A percentile compares a stretch with the other conserved stretches of the same genome.
These are phyloP conservation scores for Zancudomyces culisetae DNA, from an alignment of 371 early-diverging fungal genomes.

Conservation along the genomic window DNA sequence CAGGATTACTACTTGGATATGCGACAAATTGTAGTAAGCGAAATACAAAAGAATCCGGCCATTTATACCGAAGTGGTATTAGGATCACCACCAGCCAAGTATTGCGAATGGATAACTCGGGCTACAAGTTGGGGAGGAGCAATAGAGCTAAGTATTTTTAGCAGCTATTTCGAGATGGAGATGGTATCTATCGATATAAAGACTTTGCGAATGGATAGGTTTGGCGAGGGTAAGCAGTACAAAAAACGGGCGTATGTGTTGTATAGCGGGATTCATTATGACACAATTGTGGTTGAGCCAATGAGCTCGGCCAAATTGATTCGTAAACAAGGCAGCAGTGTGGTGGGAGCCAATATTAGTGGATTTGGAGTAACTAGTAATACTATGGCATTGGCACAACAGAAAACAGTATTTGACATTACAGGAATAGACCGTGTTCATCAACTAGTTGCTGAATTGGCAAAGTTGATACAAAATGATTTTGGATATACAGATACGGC, in stretches of 20 bases:
- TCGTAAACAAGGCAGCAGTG: neutral
- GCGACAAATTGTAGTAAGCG: conserved; percentile 8
- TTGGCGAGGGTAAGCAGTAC: conserved; percentile 27
- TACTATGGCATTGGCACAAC: no score
- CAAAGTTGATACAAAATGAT: conserved; percentile 19
- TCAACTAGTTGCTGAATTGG: conserved; percentile 21
- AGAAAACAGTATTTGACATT: no score
- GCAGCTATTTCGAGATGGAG: conserved; percentile 22
- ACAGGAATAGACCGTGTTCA: conserved; percentile 8
- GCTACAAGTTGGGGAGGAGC: conserved; percentile 44
- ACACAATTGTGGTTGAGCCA: conserved; percentile 28
- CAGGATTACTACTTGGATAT: conserved; percentile 2
- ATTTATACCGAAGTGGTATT: conserved; percentile 29
- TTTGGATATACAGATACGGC: conserved; percentile 30
- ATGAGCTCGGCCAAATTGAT: conserved; percentile 3
- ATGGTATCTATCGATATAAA: conserved; percentile 35
- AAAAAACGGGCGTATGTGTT: conserved; percentile 19
- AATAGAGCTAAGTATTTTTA: conserved; percentile 31
- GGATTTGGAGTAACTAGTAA: neutral
- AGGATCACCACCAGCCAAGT: conserved; percentile 19
- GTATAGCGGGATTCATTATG: conserved; percentile 42
- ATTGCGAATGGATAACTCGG: conserved; percentile 31
- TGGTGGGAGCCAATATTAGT: neutral
- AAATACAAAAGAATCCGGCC: conserved; percentile 17
- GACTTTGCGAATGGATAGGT: conserved; percentile 25